Percentiles rank a stretch among this genome's conserved stretches.
phyloP scores from a whole-genome alignment of 495 filamentous ascomycete genomes.

The Astrothelium macrocarpum region DNA sequence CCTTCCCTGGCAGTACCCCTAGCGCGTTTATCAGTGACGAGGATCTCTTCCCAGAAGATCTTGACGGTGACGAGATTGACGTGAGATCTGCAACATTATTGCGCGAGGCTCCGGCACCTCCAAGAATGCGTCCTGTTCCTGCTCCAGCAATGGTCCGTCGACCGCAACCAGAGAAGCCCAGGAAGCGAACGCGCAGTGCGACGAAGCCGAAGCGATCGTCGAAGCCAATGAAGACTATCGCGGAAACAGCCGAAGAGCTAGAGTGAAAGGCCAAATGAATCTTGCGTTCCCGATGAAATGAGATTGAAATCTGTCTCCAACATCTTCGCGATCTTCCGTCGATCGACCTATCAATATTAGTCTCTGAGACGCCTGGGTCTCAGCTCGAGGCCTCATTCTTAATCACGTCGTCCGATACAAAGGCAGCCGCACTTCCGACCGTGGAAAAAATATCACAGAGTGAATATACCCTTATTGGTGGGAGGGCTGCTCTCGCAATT shows the following conservation, averaged over 20 bases:
- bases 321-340: not conserved
- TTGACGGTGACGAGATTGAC: constrained; percentile 6
- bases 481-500: not conserved
- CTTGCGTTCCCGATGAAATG: constrained; percentile 5
- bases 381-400: not conserved
- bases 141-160: constrained; percentile 6
- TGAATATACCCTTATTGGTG: not conserved
- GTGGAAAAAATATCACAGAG: not conserved
- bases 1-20: constrained; percentile 1
- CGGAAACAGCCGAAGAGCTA: constrained; percentile 21
- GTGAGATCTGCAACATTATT: constrained; percentile 18
- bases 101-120: constrained; percentile 29
- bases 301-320: not conserved
- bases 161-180: constrained; percentile 23
- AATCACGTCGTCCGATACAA: not conserved
- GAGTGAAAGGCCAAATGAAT: no score
- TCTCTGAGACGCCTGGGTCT: not conserved
- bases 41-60: constrained; percentile 31
- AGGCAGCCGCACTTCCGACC: not conserved
- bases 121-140: constrained; percentile 19
- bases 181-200: constrained; percentile 23
- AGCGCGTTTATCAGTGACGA: constrained; percentile 33
- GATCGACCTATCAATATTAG: not conserved
- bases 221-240: constrained; percentile 29
- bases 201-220: constrained; percentile 23